phyloP scores from a whole-genome alignment of 75 land plant species.

The Cunninghamia lanceolata region DNA sequence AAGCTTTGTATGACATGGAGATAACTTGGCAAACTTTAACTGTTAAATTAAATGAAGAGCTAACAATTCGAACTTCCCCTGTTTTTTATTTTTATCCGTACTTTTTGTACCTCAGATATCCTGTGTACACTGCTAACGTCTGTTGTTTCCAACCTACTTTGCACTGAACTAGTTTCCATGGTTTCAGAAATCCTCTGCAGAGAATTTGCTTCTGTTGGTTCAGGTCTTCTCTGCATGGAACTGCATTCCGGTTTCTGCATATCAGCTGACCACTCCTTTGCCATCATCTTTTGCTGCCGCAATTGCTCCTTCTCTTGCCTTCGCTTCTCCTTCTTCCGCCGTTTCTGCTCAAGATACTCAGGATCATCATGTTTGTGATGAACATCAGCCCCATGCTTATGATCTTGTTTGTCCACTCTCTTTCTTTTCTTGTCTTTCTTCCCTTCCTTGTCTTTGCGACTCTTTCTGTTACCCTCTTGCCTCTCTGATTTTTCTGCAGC shows the following conservation, averaged over 20 bases:
- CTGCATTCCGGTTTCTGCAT: constrained; percentile 3
- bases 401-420: constrained; percentile 29
- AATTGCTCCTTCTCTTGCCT: constrained; percentile 24
- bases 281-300: neutral
- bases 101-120: neutral
- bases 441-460: constrained; percentile 23
- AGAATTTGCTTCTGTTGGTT: constrained; percentile 10
- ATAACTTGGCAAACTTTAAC: neutral
- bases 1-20: neutral
- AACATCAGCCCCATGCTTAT: constrained; percentile 13
- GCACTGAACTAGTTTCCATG: constrained; percentile 8
- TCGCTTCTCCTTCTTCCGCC: constrained; percentile 46
- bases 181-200: constrained; percentile 13
- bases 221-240: constrained; percentile 9
- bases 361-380: constrained; percentile 54
- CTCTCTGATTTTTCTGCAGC: constrained; percentile 16
- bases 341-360: constrained; percentile 68
- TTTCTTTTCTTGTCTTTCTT: constrained; percentile 44
- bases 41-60: neutral
- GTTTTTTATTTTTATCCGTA: constrained; percentile 9
- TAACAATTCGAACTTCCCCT: constrained; percentile 9
- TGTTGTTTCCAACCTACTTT: constrained; percentile 7
- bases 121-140: constrained; percentile 7
- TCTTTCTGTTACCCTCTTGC: constrained; percentile 15
- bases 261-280: constrained; percentile 2